phyloP scores from a whole-genome alignment of 2,329 filamentous ascomycete genomes.

The Clathrospora elynae region DNA sequence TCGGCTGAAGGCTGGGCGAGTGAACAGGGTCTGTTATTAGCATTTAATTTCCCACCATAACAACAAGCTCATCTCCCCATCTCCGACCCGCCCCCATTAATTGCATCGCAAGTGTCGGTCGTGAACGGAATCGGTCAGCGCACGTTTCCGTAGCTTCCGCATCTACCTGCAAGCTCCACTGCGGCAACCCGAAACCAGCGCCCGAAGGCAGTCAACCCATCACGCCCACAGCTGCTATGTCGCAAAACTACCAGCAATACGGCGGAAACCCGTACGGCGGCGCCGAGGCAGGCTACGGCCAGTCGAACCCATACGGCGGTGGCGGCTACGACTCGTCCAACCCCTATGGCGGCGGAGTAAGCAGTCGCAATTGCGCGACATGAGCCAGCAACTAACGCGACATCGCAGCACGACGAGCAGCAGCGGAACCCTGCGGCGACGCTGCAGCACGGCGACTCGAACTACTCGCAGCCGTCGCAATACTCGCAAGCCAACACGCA shows the following conservation, averaged over 20 bases:
- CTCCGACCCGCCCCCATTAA: slow-evolving; percentile 8
- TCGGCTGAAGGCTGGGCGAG: slow-evolving; percentile 18
- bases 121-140: slow-evolving; percentile 17
- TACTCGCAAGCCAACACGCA: slow-evolving; percentile 43
- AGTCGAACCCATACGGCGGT: slow-evolving; percentile 49
- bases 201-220: slow-evolving; percentile 11
- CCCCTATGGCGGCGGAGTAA: slow-evolving; percentile 40
- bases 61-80: slow-evolving; percentile 18
- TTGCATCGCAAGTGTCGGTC: slow-evolving; percentile 13
- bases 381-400: slow-evolving; percentile 16
- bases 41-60: slow-evolving; percentile 23
- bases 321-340: slow-evolving; percentile 38
- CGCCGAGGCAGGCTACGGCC: slow-evolving; percentile 43
- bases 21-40: slow-evolving; percentile 11
- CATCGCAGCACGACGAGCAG: slow-evolving; percentile 29
- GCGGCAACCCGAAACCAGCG: slow-evolving; percentile 26
- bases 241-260: slow-evolving; percentile 60
- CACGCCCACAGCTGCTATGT: slow-evolving; percentile 29
- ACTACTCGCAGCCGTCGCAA: slow-evolving; percentile 48
- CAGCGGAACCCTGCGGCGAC: slow-evolving; percentile 37
- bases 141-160: slow-evolving; percentile 38
- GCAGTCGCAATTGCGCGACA: slow-evolving; percentile 15
- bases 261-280: slow-evolving; percentile 66
- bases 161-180: slow-evolving; percentile 26
- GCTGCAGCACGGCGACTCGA: slow-evolving; percentile 44